Evolutionary conservation across 208 protist genomes (phyloP).

Genomic region (Leishmania lainsoni): DNA sequence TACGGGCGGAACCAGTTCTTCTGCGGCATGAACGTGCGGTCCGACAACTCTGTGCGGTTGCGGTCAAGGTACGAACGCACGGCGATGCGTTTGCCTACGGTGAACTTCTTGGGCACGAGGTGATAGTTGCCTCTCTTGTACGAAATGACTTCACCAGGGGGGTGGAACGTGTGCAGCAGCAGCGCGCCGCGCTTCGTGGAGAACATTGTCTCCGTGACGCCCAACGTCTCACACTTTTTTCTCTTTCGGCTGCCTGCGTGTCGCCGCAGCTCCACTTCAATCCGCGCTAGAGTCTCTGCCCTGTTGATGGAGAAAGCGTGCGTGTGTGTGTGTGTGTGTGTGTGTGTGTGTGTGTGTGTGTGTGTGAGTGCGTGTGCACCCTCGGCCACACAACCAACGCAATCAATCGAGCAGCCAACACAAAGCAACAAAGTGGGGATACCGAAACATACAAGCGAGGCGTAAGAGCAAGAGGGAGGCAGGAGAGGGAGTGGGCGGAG

Average conservation of each 20-base stretch:
- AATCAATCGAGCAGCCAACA: not conserved
- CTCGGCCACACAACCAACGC: not conserved
- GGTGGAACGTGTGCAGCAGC: conserved; percentile 16
- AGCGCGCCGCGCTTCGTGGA: conserved; percentile 16
- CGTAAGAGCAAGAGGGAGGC: not conserved
- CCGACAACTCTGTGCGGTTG: conserved; percentile 87
- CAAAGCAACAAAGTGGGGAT: not conserved
- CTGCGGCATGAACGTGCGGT: conserved; percentile 89
- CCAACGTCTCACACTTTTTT: not conserved
- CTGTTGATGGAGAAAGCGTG: not conserved
- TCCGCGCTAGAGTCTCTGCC: not conserved
- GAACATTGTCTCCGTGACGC: conserved; percentile 9
- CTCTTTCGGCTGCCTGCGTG: not conserved
- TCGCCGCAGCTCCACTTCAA: not conserved
- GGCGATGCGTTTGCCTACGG: conserved; percentile 77
- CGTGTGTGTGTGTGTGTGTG: not conserved
- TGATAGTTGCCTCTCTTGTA: conserved; percentile 67
- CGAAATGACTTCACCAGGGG: conserved; percentile 22
- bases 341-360: not conserved
- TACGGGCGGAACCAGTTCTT: conserved; percentile 86
- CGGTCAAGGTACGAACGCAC: conserved; percentile 87
- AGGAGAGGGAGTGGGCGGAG: not conserved
- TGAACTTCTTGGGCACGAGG: conserved; percentile 73
- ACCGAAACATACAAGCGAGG: not conserved
- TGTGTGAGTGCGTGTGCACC: not conserved